Evolutionary conservation across 169 alveolate genomes (phyloP), one percentile per base, ranked within the genome.

Genomic region (Plasmodium billcollinsi): DNA sequence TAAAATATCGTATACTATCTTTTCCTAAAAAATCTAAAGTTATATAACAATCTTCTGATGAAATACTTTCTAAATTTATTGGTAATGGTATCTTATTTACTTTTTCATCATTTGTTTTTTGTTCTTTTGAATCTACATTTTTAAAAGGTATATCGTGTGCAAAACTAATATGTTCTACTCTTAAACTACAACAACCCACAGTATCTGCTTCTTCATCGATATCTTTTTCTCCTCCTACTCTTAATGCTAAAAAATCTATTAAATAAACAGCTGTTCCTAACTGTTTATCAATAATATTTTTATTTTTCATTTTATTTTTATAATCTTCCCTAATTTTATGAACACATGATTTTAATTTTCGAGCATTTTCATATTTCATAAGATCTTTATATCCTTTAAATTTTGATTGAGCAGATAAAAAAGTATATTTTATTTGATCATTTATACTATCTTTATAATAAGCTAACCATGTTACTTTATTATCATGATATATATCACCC

Each of bases 131-230:
- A 39, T 70, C 85, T 71, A 50, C 86, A 54, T 66, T 74, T 75
- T 75, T 54, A 47, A 89, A 59, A 43, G 58, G 85, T 80, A 76
- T 74, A 47, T 29, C 67, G 73, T 78, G 78, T 62, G 96, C 93
- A 54, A 98, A 95, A 80, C 95, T 93, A 47, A 98, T 93, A 93
- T 99, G 99, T 91, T 98, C 99, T 12, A 98, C 99, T 65, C 99
- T 97, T 62, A 99, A 93, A 75, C 99, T 96, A 94, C 99, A 98
- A 95, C 99, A 98, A 50, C 99, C 99, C 47, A 98, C 99, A 0
- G 99, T 99, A 92, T 99, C 99, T 20, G 99, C 99, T 93, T 98
- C 99, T 83, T 97, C 99, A 66, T 98, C 99, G 3, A 97, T 98
- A 66, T 98, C 98, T 94, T 99, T 99, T 95, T 98, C 99, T 59